These are phyloP conservation scores for Sugiyamaella pinicola DNA, from an alignment of 1,139 yeast genomes.

Conservation along the genomic window DNA sequence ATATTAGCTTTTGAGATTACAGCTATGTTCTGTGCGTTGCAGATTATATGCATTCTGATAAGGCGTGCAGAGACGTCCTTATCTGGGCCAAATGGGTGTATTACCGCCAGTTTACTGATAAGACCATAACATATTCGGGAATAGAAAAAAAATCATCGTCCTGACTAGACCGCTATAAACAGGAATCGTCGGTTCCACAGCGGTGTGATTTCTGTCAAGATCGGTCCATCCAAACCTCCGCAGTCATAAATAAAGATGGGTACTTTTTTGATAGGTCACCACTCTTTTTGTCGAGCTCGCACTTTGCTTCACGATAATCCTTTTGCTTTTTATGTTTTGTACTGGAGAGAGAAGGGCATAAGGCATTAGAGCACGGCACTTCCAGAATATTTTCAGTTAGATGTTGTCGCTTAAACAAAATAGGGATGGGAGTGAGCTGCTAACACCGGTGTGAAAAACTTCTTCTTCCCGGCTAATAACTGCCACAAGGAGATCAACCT, in stretches of 20 bases:
- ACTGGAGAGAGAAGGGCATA: background rate
- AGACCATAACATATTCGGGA: too few species aligned
- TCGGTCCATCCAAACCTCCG: too few species aligned
- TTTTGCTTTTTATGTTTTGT: background rate
- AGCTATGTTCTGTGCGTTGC: background rate
- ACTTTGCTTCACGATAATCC: background rate
- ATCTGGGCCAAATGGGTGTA: background rate
- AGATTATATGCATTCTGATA: background rate
- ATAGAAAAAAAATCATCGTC: too few species aligned
- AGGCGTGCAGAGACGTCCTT: background rate
- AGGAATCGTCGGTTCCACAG: too few species aligned
- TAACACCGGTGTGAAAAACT: too few species aligned
- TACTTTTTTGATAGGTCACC: too few species aligned
- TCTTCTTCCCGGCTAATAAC: background rate
- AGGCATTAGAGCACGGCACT: slow-evolving; percentile 6
- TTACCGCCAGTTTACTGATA: background rate
- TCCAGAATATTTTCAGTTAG: background rate
- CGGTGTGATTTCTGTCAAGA: too few species aligned
- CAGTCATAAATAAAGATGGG: too few species aligned
- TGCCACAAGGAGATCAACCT: background rate
- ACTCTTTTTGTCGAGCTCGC: too few species aligned
- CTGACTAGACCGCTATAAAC: too few species aligned
- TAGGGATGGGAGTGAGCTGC: background rate
- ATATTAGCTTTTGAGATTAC: background rate
- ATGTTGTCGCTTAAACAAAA: slow-evolving; percentile 1